Base-by-base conservation (phyloP, 768 basidiomycete genomes). In the Russula sp. region DNA sequence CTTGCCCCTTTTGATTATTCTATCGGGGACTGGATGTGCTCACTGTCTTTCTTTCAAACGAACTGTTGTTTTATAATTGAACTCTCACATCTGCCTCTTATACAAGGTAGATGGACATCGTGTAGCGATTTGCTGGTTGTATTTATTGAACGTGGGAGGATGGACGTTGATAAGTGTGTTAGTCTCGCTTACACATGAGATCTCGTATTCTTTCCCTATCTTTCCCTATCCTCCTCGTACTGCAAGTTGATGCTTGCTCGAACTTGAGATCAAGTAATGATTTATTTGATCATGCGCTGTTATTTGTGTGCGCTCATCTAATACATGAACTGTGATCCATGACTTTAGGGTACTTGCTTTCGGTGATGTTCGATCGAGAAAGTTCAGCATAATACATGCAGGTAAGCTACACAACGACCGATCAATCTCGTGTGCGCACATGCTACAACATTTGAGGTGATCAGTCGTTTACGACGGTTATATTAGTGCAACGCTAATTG, bases 371-470 rank as follows among this genome's bases (percentile, higher is more conserved):
- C 13, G 10, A 24, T 50, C 14, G 28, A 22, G 22, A 7, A 20
- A 22, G n/a, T 48, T 58, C 56, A 32, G 42, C 57, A 59, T 50
- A 59, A 59, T 59, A 59, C 58, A 59, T 57, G 61, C 34, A 40
- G 36, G 54, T 58, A 58, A 48, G 57, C 44, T 62, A 50, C 48
- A 40, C 46, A n/a, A n/a, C n/a, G n/a, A n/a, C n/a, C n/a, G 38
- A 46, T 18, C 6, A 16, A 48, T 26, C 28, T 55, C 26, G 46
- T 49, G 34, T 3, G 46, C 32, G 22, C 40, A 28, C 28, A n/a
- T n/a, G 56, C 42, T 57, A 57, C 57, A 57, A 34, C 30, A 57
- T 57, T 57, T 44, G 46, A 44, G 28, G 20, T 20, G 38, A 30
- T 30, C 28, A 30, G 34, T 36, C 32, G 28, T 54, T 36, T 58